Conservation (phyloP, 805 yeast species). For the Candida pseudoglaebosa region DNA sequence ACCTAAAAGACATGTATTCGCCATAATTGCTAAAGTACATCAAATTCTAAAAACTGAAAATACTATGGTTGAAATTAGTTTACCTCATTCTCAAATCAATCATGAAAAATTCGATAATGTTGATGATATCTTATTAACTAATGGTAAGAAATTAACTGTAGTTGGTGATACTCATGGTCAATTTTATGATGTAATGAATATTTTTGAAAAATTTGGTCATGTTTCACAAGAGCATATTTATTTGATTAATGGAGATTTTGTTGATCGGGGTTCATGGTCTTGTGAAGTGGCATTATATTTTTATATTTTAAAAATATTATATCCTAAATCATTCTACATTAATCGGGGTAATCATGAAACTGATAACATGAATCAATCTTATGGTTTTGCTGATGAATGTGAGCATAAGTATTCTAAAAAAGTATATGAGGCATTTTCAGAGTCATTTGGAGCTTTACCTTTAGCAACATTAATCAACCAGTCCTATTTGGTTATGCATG, state of each 20-base stretch:
- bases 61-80: slow-evolving; percentile 67
- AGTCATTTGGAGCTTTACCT: slow-evolving; percentile 82
- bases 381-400: slow-evolving; percentile 96
- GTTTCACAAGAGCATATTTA: slow-evolving; percentile 67
- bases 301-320: slow-evolving; percentile 70
- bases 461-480: slow-evolving; percentile 76
- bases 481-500: slow-evolving; percentile 87
- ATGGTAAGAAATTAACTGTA: slow-evolving; percentile 60
- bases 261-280: slow-evolving; percentile 97
- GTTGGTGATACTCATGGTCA: slow-evolving; percentile 99
- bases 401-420: slow-evolving; percentile 82
- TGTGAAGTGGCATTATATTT: slow-evolving; percentile 87
- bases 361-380: slow-evolving; percentile 91
- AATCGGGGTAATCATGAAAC: slow-evolving; percentile 98
- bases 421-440: slow-evolving; percentile 77
- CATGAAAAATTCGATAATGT: slow-evolving; percentile 1
- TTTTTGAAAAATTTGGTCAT: slow-evolving; percentile 70
- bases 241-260: slow-evolving; percentile 95
- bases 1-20: slow-evolving; percentile 80
- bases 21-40: slow-evolving; percentile 70
- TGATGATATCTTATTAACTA: slow-evolving; percentile 22
- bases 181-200: slow-evolving; percentile 80
- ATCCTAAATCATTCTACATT: slow-evolving; percentile 65
- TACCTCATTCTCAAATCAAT: slow-evolving; percentile 28
- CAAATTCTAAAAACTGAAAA: slow-evolving; percentile 62